Conservation (phyloP, 768 basidiomycete genomes). For the Phylloporus arenicola region DNA sequence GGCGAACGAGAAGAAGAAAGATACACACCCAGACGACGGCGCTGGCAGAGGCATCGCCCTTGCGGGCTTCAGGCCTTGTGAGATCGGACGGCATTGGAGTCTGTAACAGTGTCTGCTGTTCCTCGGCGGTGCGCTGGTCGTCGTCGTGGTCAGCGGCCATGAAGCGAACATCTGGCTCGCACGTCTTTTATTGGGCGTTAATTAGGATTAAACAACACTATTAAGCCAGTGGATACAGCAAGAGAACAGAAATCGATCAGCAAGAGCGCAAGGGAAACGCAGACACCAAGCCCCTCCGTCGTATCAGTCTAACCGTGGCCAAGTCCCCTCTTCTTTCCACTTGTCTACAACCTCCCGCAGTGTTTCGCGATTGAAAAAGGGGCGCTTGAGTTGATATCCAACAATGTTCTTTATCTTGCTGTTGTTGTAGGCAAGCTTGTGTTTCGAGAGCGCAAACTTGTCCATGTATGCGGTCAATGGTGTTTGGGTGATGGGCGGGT, state of each 20-base stretch:
- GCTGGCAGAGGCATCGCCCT: conserved; percentile 34
- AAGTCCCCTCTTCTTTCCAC: conserved; percentile 66
- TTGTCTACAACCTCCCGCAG: conserved; percentile 71
- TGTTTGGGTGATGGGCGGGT: conserved; percentile 65
- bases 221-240: conserved; percentile 26
- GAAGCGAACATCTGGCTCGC: no score
- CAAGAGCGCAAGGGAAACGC: conserved; percentile 10
- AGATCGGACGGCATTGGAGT: conserved; percentile 22
- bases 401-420: conserved; percentile 68
- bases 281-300: conserved; percentile 14
- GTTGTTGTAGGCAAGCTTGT: conserved; percentile 62
- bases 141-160: neutral
- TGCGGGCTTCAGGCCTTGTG: conserved; percentile 34
- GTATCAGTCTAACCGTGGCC: conserved; percentile 24
- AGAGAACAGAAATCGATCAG: conserved; percentile 11
- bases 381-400: conserved; percentile 60
- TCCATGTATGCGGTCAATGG: conserved; percentile 79
- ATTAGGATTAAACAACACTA: conserved; percentile 25
- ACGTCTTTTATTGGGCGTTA: no score
- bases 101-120: conserved; percentile 12
- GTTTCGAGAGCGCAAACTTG: conserved; percentile 64
- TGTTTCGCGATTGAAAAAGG: conserved; percentile 55
- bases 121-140: conserved; percentile 1
- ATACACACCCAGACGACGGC: conserved; percentile 34
- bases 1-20: neutral